These are phyloP conservation scores for Fraxinus nigra DNA, from an alignment of 305 asterid genomes.

Conservation along the genomic window DNA sequence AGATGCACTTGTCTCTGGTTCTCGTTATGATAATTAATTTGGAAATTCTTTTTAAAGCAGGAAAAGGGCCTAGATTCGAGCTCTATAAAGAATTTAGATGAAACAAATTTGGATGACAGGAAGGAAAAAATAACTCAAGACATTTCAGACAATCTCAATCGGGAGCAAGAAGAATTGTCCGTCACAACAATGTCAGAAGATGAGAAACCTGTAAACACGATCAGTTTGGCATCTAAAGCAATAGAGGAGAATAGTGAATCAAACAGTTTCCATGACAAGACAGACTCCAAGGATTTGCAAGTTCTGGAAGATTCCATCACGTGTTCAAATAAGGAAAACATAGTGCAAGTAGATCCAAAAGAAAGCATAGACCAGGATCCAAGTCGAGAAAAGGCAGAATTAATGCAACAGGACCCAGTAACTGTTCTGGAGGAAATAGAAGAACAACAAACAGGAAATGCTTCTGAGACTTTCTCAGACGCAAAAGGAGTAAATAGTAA, in stretches of 20 bases:
- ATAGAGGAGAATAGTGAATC: slow-evolving; percentile 17
- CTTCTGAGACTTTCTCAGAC: slow-evolving; percentile 22
- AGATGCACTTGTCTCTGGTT: slow-evolving; percentile 11
- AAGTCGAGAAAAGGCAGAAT: slow-evolving; percentile 23
- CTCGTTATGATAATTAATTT: slow-evolving; percentile 3
- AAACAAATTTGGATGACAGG: slow-evolving; percentile 27
- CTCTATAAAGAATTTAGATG: neutral
- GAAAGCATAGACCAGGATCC: slow-evolving; percentile 21
- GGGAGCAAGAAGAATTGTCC: slow-evolving; percentile 26
- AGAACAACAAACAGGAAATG: slow-evolving; percentile 18
- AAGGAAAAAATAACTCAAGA: slow-evolving; percentile 30
- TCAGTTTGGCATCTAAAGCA: slow-evolving; percentile 33
- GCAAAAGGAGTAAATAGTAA: slow-evolving; percentile 19
- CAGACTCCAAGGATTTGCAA: slow-evolving; percentile 22
- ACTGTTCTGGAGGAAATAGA: slow-evolving; percentile 19
- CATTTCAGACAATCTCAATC: slow-evolving; percentile 18
- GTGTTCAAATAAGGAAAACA: slow-evolving; percentile 20
- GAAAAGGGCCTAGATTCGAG: neutral
- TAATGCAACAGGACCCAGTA: slow-evolving; percentile 10
- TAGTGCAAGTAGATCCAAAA: slow-evolving; percentile 20
- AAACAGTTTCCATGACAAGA: slow-evolving; percentile 21
- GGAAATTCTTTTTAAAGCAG: neutral
- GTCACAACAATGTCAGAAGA: slow-evolving; percentile 29
- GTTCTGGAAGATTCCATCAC: slow-evolving; percentile 19
- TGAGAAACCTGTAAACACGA: slow-evolving; percentile 20